Conservation (phyloP, 495 filamentous ascomycete genomes). For the Podospora tetraspora region DNA sequence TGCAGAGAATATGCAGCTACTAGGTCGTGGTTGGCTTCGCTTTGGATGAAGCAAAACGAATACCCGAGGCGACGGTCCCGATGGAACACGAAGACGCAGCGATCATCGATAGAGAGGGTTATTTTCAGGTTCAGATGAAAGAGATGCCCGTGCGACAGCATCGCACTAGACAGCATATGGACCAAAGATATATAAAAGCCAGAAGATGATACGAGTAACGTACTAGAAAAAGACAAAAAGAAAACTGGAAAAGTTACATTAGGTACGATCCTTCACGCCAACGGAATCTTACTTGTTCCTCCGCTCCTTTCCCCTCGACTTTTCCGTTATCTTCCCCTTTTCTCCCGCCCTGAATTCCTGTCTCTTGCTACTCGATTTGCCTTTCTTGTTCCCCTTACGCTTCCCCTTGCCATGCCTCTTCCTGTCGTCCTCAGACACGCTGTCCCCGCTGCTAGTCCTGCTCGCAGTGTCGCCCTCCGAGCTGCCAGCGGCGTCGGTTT, state of each 20-base stretch:
- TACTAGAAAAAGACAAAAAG: too few relatives aligned
- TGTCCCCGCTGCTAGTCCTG: not conserved
- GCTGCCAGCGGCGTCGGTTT: not conserved
- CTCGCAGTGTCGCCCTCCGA: not conserved
- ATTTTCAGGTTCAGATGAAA: not conserved
- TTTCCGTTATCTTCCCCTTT: not conserved
- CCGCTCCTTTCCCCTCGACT: slow-evolving; percentile 7
- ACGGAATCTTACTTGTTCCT: not conserved
- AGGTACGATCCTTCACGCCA: too few relatives aligned
- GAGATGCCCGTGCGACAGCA: not conserved
- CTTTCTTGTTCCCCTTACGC: not conserved
- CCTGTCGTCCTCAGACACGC: not conserved
- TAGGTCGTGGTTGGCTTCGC: not conserved
- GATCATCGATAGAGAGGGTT: not conserved
- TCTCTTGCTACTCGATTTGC: not conserved
- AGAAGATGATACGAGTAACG: too few relatives aligned
- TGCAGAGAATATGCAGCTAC: not conserved
- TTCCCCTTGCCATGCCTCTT: not conserved
- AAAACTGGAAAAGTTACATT: too few relatives aligned
- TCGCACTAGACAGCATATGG: not conserved
- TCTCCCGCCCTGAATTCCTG: not conserved
- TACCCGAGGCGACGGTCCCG: not conserved
- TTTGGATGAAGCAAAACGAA: not conserved
- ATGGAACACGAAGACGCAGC: not conserved
- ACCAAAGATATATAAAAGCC: not conserved